phyloP scores from a whole-genome alignment of 2,329 filamentous ascomycete species.

The Aspergillus clavatus region DNA sequence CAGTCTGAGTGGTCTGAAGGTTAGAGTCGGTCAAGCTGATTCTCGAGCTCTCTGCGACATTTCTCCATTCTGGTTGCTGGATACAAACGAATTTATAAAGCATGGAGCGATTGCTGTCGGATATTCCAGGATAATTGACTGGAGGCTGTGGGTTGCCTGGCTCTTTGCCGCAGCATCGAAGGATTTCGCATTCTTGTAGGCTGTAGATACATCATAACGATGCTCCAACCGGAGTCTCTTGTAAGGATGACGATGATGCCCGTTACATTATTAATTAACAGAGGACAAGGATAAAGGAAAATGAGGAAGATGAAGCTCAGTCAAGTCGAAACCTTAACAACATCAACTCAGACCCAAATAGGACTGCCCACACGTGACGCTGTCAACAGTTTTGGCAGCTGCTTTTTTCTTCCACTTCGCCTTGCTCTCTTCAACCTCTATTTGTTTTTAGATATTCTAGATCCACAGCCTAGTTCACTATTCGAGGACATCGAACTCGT shows the following conservation, averaged over 20 bases:
- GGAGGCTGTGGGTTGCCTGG: background rate
- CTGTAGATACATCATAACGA: too few relatives aligned
- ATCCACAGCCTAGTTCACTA: background rate
- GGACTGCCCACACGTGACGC: conserved; percentile 19
- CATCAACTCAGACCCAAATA: background rate
- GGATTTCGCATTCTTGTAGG: too few relatives aligned
- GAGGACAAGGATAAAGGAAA: conserved; percentile 5
- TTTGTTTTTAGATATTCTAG: conserved; percentile 3
- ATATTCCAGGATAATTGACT: background rate
- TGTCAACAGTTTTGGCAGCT: conserved; percentile 10
- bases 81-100: background rate
- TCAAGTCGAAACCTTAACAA: background rate
- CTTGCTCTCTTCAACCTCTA: conserved; percentile 3
- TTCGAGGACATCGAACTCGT: background rate
- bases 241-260: too few relatives aligned
- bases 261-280: too few relatives aligned
- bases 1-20: background rate
- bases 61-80: too few relatives aligned
- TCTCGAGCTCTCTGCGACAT: background rate
- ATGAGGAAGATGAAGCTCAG: conserved; percentile 1
- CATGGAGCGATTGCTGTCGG: background rate
- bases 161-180: background rate
- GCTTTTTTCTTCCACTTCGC: conserved; percentile 3
- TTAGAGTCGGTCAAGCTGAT: background rate
- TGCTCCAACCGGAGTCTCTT: too few relatives aligned